A percentile compares a stretch with the other conserved stretches of the same genome.
Evolutionary conservation across 805 yeast genomes (phyloP).

Genomic region (Wickerhamiella australiensis): DNA sequence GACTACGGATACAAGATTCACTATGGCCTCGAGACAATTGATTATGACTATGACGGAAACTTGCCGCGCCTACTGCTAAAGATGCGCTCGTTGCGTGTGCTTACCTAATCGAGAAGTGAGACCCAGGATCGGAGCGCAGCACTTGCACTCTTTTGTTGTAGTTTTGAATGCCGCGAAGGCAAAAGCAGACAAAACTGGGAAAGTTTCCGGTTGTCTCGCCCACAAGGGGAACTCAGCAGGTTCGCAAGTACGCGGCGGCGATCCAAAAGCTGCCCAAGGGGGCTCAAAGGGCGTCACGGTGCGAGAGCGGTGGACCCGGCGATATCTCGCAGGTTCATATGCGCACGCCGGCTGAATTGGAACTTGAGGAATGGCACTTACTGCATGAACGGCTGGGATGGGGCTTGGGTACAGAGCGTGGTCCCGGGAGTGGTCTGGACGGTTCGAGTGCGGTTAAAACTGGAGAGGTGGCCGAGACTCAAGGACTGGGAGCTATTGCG

Average conservation of each 20-base stretch:
- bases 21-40: not conserved
- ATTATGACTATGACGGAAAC: not conserved
- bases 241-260: not conserved
- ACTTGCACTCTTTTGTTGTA: not conserved
- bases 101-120: no score
- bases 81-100: slow-evolving; percentile 2
- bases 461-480: no score
- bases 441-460: no score
- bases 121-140: no score
- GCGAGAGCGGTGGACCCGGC: not conserved
- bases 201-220: slow-evolving; percentile 9
- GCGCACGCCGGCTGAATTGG: not conserved
- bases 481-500: no score
- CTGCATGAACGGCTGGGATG: slow-evolving; percentile 6
- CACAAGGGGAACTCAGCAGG: not conserved
- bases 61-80: slow-evolving; percentile 3
- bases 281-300: not conserved
- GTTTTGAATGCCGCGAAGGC: not conserved
- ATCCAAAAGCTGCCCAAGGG: not conserved
- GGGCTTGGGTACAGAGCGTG: not conserved
- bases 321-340: not conserved
- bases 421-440: not conserved
- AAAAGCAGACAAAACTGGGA: not conserved
- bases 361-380: not conserved
- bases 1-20: not conserved